Evolutionary conservation across 2,329 filamentous ascomycete genomes (phyloP), one percentile per base, ranked within the genome.

Genomic region (Microcyclosporella mali): DNA sequence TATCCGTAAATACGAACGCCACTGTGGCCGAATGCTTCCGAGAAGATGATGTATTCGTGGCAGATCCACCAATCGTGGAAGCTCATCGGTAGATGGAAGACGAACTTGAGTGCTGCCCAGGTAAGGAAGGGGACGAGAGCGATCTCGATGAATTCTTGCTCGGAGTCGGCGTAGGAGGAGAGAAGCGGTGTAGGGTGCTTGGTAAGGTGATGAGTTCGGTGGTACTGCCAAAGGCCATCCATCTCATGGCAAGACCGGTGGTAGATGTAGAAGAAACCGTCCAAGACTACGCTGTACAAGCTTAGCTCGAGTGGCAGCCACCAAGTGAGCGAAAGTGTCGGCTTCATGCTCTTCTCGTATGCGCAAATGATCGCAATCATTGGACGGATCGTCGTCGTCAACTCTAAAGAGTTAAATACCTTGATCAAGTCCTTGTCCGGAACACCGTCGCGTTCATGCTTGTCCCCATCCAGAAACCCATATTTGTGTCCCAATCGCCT

Each of bases 21-120:
- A 21, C 60, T 65, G 37, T 70, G 67, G 3, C 67, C 67, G 18
- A 56, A 51, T 3, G 68, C 38, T 43, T 70, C 67, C 11, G 65
- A 52, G 51, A 63, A 71, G 10, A 67, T 57, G 21, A 72, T 56
- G 38, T 69, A 72, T 40, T 67, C 59, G 39, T 70, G 64, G 50
- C 68, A 71, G 14, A 72, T 48, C 68, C 68, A 72, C 67, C 65
- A 69, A 32, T 70, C 68, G 37, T 71, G 70, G 49, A 72, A 72
- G 2, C 66, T 28, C 64, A 71, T 66, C 0, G 67, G 68, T 3
- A 70, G 36, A 0, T 67, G 66, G 27, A 66, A 58, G 41, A 52
- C 41, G 33, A 59, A 49, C 36, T 60, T 65, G 28, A 70, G 42
- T 1, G 57, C 64, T 31, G 56, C 55, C 47, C 62, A 71, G 2